These are phyloP conservation scores for Scheffersomyces quercinus DNA, from an alignment of 1,139 yeast genomes.

Conservation along the genomic window DNA sequence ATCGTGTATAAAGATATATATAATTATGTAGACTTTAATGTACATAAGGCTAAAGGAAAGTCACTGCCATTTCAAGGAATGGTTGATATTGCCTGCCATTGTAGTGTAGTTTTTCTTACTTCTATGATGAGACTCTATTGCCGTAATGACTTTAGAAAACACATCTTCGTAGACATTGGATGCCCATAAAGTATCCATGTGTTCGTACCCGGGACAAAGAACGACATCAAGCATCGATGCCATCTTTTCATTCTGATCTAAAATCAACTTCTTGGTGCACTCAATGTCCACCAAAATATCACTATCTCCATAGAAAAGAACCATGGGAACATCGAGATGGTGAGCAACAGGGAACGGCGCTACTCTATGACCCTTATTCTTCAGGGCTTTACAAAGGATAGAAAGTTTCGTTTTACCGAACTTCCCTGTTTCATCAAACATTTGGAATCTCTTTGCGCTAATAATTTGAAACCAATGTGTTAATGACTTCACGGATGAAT, in stretches of 20 bases:
- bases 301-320: slow-evolving; percentile 42
- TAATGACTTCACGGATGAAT: slow-evolving; percentile 46
- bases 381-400: slow-evolving; percentile 12
- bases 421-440: slow-evolving; percentile 49
- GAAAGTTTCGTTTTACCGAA: slow-evolving; percentile 32
- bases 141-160: slow-evolving; percentile 15
- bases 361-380: slow-evolving; percentile 42
- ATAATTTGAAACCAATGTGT: slow-evolving; percentile 53
- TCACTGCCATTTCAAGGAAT: no score
- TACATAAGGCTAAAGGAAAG: no score
- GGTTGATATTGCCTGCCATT: no score
- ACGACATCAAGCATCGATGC: slow-evolving; percentile 19
- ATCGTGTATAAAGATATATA: no score
- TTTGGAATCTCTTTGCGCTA: slow-evolving; percentile 41
- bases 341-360: slow-evolving; percentile 52
- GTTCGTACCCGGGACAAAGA: slow-evolving; percentile 31
- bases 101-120: background rate
- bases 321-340: slow-evolving; percentile 44
- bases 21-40: no score
- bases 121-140: slow-evolving; percentile 4
- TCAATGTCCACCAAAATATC: slow-evolving; percentile 44
- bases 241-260: slow-evolving; percentile 29
- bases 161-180: slow-evolving; percentile 30
- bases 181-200: slow-evolving; percentile 40
- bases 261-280: slow-evolving; percentile 26